These are phyloP conservation scores for Suhomyces prunicola DNA, from an alignment of 805 yeast genomes.

Conservation along the genomic window DNA sequence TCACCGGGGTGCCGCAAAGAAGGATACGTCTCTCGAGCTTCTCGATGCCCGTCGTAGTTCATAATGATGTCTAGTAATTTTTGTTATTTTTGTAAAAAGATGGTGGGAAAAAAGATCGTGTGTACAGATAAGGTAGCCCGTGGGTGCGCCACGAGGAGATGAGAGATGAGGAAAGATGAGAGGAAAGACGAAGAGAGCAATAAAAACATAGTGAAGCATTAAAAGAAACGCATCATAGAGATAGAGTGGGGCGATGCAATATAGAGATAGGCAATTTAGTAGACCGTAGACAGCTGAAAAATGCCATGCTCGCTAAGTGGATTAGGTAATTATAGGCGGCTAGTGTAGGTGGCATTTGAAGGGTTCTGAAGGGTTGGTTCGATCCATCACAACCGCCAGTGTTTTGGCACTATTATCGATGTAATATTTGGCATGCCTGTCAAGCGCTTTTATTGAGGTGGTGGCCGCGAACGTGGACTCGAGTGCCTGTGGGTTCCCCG, in stretches of 20 bases:
- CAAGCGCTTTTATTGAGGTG: neutral
- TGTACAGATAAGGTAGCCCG: neutral
- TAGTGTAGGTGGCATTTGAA: neutral
- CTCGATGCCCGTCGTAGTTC: neutral
- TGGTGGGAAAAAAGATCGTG: neutral
- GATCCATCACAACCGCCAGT: neutral
- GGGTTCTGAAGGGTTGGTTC: neutral
- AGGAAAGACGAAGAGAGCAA: neutral
- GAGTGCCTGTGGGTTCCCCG: neutral
- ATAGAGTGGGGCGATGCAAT: neutral
- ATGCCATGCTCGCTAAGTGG: neutral
- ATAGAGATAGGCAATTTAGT: neutral
- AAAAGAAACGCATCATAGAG: neutral
- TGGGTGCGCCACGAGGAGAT: slow-evolving; percentile 1
- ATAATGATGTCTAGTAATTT: neutral
- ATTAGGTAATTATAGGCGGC: neutral
- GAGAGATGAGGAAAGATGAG: neutral
- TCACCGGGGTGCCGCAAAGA: neutral
- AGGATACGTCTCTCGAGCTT: neutral
- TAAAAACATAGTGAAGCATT: neutral
- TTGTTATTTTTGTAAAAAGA: neutral
- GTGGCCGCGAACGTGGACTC: neutral
- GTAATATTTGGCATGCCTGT: neutral
- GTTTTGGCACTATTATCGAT: neutral
- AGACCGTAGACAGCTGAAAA: neutral